Conservation (phyloP, 2,329 filamentous ascomycete species). For the Alternaria tenuissima region DNA sequence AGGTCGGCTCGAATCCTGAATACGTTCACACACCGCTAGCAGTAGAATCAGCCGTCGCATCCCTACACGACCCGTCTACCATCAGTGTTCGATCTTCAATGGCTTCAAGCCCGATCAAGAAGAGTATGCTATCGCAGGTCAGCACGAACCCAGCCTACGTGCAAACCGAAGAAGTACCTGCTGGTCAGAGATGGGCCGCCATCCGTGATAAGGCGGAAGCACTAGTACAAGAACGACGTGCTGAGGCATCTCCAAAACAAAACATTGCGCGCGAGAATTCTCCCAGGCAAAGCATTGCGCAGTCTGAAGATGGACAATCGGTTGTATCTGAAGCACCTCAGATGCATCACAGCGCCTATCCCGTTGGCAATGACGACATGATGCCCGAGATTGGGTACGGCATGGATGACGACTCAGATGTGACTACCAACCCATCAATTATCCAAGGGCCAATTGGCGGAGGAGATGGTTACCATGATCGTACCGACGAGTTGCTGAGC, state of each 20-base stretch:
- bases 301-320: conserved; percentile 49
- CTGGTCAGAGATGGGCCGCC: conserved; percentile 47
- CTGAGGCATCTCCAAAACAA: conserved; percentile 62
- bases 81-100: conserved; percentile 61
- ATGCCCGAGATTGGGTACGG: conserved; percentile 80
- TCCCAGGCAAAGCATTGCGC: conserved; percentile 63
- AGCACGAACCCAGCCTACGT: conserved; percentile 31
- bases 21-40: conserved; percentile 76
- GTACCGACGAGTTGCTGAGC: conserved; percentile 46
- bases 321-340: conserved; percentile 53
- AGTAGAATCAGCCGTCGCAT: conserved; percentile 90
- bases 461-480: conserved; percentile 54
- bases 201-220: conserved; percentile 54
- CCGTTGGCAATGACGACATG: conserved; percentile 69
- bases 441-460: conserved; percentile 77
- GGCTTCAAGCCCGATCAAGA: conserved; percentile 32
- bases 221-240: conserved; percentile 38
- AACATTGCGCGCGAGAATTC: conserved; percentile 61
- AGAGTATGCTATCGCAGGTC: conserved; percentile 38
- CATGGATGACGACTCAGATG: conserved; percentile 66
- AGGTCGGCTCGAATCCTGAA: conserved; percentile 75
- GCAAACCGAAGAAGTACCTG: conserved; percentile 37
- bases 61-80: conserved; percentile 83
- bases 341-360: conserved; percentile 74
- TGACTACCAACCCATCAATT: conserved; percentile 85